Conservation (phyloP, 768 basidiomycete genomes). For the Auricularia sp. region DNA sequence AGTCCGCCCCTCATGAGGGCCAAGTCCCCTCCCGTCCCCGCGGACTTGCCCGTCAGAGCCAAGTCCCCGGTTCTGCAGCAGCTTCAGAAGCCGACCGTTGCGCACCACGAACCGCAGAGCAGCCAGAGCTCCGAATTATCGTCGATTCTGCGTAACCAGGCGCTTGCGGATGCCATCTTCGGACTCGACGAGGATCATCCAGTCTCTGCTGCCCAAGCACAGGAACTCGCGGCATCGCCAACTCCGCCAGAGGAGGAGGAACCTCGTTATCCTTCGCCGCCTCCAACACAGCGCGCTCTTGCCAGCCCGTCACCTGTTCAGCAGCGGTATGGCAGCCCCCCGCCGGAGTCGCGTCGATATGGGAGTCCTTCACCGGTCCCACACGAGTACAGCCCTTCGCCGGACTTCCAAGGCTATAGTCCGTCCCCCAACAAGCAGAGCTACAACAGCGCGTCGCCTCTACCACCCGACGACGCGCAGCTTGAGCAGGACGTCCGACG, state of each 20-base stretch:
- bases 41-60: constrained; percentile 7
- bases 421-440: neutral
- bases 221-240: neutral
- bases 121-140: constrained; percentile 1
- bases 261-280: neutral
- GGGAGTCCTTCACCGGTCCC: neutral
- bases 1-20: neutral
- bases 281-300: neutral
- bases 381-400: neutral
- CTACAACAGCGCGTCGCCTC: constrained; percentile 19
- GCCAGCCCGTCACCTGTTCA: neutral
- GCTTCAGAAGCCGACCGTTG: neutral
- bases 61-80: neutral
- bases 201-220: neutral
- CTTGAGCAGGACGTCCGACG: constrained; percentile 58
- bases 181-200: constrained; percentile 22
- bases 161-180: constrained; percentile 70
- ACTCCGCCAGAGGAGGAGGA: neutral
- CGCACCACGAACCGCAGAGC: neutral
- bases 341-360: neutral
- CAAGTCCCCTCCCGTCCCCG: neutral
- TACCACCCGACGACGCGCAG: constrained; percentile 36
- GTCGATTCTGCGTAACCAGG: constrained; percentile 39
- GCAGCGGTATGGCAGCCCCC: neutral
- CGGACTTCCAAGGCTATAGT: neutral